Conservation (phyloP, 345 rosid species). For the Cardamine occulta region DNA sequence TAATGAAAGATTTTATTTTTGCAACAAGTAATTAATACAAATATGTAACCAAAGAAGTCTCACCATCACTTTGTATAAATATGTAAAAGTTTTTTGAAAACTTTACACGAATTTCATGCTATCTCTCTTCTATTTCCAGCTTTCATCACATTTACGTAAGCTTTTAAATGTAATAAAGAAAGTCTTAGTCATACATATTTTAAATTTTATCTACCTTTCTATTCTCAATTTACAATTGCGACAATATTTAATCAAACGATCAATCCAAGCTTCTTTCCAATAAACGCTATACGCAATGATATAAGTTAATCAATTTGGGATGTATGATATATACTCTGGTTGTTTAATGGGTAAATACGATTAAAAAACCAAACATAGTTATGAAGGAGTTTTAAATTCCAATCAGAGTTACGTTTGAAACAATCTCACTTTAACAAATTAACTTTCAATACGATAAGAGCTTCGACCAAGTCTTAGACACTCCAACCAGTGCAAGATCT, state of each 20-base stretch:
- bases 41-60: not conserved
- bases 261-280: not conserved
- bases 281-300: not conserved
- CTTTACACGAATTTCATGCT: not conserved
- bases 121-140: not conserved
- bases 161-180: not conserved
- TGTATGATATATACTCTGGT: too few species aligned
- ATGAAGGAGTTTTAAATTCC: too few species aligned
- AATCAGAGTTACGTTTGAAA: not conserved
- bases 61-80: not conserved
- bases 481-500: constrained; percentile 78
- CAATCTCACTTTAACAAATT: not conserved
- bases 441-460: constrained; percentile 41
- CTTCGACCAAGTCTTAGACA: constrained; percentile 57
- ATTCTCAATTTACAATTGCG: not conserved
- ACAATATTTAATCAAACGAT: not conserved
- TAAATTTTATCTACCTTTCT: not conserved
- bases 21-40: too few species aligned
- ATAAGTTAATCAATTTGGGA: not conserved
- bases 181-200: not conserved
- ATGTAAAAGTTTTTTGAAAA: not conserved
- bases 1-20: too few species aligned
- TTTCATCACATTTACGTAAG: not conserved
- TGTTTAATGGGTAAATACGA: too few species aligned
- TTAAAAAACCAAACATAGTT: too few species aligned